Evolutionary conservation across 768 basidiomycete genomes (phyloP), one percentile per base, ranked within the genome.

Genomic region (Dendrothele bispora): DNA sequence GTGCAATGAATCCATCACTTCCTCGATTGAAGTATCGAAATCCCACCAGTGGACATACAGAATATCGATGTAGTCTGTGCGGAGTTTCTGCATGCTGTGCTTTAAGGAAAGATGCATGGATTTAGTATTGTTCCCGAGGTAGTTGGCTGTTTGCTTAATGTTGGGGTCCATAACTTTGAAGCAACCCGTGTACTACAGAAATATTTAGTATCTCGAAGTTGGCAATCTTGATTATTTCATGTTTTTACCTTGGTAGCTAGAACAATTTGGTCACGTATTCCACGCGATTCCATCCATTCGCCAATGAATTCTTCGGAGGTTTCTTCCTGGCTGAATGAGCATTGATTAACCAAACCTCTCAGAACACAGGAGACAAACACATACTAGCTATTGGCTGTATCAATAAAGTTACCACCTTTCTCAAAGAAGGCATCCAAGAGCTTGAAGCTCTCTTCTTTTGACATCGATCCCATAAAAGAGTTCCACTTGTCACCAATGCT

Each of bases 401-500:
- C 72, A 45, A 73, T 71, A 43, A 72, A 69, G 53, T 74, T 73
- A 4, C 74, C 74, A 3, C 73, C 73, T 5, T 57, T 59, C 39
- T 73, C 62, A 30, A 56, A 70, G 40, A 55, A 71, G 3, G 68
- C 62, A 49, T 76, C 71, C 5, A 78, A 64, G 18, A 75, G 62
- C 56, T 71, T 64, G 56, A 73, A 68, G 7, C 66, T 60, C 12
- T 54, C 42, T 38, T 72, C 66, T 54, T 72, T 69, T 49, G 60
- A 49, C 64, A 73, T 70, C 3, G 45, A 42, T 2, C 72, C 71
- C 49, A 70, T 52, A 7, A 49, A 32, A 2, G 40, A 28, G 0
- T 52, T 55, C 75, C 75, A 77, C 41, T 71, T 64, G 51, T 75
- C 69, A 6, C 77, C 75, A 27, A 78, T 70, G 59, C 64, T 74